Conservation (phyloP, 305 asterid species). For the Fraxinus ornus region DNA sequence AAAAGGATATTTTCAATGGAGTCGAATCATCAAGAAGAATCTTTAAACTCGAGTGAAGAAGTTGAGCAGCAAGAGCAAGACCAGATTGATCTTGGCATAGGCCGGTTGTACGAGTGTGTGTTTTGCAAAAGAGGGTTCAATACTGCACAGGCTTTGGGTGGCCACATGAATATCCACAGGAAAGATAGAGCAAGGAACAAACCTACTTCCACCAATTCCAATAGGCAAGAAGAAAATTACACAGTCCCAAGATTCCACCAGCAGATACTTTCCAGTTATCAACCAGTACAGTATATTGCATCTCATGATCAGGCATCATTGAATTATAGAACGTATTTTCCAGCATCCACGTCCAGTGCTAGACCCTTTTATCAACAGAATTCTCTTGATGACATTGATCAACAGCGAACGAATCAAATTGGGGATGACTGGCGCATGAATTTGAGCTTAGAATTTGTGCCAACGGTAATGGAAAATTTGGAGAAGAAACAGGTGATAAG, state of each 20-base stretch:
- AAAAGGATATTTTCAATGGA: slow-evolving; percentile 21
- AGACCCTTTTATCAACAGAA: slow-evolving; percentile 19
- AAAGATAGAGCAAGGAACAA: slow-evolving; percentile 51
- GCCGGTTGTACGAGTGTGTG: slow-evolving; percentile 70
- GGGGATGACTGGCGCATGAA: slow-evolving; percentile 37
- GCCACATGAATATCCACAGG: slow-evolving; percentile 84
- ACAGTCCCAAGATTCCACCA: slow-evolving; percentile 4
- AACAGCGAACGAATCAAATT: slow-evolving; percentile 12
- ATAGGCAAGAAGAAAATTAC: slow-evolving; percentile 17
- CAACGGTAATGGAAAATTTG: slow-evolving; percentile 23
- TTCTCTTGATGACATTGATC: slow-evolving; percentile 6
- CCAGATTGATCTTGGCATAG: slow-evolving; percentile 36
- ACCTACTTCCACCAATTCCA: slow-evolving; percentile 25
- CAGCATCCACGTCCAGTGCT: slow-evolving; percentile 11
- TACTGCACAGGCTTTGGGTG: slow-evolving; percentile 83
- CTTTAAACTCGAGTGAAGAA: slow-evolving; percentile 26
- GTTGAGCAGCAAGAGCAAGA: slow-evolving; percentile 28
- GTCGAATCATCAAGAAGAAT: slow-evolving; percentile 34
- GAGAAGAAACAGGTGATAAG: slow-evolving; percentile 18
- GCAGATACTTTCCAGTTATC: background rate
- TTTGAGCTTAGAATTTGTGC: slow-evolving; percentile 32
- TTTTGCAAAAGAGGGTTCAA: slow-evolving; percentile 82
- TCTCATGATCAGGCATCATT: slow-evolving; percentile 18
- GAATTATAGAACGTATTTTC: slow-evolving; percentile 25
- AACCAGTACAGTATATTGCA: slow-evolving; percentile 2